Conservation (phyloP, 371 early-diverging fungal species). For the Capniomyces stellatus region DNA sequence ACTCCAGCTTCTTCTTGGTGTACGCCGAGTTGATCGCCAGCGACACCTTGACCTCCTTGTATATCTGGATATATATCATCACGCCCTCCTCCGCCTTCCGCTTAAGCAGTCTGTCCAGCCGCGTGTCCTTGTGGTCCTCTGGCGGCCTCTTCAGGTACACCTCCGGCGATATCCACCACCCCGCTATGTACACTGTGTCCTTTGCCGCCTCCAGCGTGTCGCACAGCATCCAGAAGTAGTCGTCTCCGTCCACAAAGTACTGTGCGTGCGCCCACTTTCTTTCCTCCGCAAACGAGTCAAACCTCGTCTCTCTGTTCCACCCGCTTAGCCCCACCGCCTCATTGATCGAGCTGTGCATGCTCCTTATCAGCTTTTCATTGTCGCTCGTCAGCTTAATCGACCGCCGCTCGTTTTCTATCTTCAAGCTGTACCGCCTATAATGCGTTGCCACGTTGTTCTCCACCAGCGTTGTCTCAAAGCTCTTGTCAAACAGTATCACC, state of each 20-base stretch:
- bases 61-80: conserved; percentile 72
- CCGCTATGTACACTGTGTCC: conserved; percentile 62
- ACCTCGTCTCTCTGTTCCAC: conserved; percentile 53
- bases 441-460: conserved; percentile 30
- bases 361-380: conserved; percentile 36
- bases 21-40: conserved; percentile 62
- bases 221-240: conserved; percentile 62
- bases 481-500: conserved; percentile 49
- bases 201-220: conserved; percentile 60
- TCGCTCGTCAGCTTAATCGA: conserved; percentile 49
- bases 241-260: conserved; percentile 65
- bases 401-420: conserved; percentile 34
- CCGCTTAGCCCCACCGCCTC: conserved; percentile 40
- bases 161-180: conserved; percentile 85
- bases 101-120: conserved; percentile 64
- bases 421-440: conserved; percentile 26
- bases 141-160: conserved; percentile 66
- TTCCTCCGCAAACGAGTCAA: conserved; percentile 64
- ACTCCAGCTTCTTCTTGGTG: conserved; percentile 58
- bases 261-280: conserved; percentile 42
- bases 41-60: conserved; percentile 73
- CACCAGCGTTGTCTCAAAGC: conserved; percentile 35
- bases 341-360: conserved; percentile 41
- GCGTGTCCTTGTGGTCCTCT: conserved; percentile 47
- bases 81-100: conserved; percentile 76